Conservation (phyloP, 257 asterid species). For the Scutellaria galericulata region DNA sequence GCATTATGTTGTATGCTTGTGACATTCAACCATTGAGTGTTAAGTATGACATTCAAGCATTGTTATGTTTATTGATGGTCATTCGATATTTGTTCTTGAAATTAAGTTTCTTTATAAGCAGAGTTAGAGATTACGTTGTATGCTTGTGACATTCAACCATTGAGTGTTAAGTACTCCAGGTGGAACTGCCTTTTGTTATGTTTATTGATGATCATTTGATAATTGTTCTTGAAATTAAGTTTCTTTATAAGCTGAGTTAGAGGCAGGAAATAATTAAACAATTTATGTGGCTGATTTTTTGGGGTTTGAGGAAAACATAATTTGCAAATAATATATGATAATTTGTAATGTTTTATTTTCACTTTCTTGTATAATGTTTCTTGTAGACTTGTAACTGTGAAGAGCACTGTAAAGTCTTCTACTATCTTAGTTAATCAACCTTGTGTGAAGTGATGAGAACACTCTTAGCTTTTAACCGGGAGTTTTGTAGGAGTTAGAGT, state of each 20-base stretch:
- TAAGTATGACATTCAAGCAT: neutral
- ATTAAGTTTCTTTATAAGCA: neutral
- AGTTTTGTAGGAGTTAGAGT: neutral
- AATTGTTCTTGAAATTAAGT: neutral
- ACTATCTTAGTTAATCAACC: constrained; percentile 1
- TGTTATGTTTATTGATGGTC: neutral
- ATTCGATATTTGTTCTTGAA: neutral
- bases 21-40: neutral
- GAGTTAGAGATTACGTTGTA: neutral
- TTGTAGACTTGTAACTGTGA: neutral
- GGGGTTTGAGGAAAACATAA: neutral
- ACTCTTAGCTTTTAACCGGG: neutral
- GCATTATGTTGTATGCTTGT: constrained; percentile 9
- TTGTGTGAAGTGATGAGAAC: neutral
- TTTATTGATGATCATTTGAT: neutral
- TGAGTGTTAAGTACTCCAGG: neutral
- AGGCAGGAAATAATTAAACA: neutral
- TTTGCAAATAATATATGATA: neutral
- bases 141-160: no score
- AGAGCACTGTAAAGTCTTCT: neutral
- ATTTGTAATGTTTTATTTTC: neutral
- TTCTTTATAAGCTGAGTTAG: neutral
- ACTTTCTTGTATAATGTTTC: constrained; percentile 16
- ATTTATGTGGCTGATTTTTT: neutral
- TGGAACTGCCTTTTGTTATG: neutral